Evolutionary conservation across 1,139 yeast genomes (phyloP), one percentile per base, ranked within the genome.

Genomic region (Suhomyces kunorum): DNA sequence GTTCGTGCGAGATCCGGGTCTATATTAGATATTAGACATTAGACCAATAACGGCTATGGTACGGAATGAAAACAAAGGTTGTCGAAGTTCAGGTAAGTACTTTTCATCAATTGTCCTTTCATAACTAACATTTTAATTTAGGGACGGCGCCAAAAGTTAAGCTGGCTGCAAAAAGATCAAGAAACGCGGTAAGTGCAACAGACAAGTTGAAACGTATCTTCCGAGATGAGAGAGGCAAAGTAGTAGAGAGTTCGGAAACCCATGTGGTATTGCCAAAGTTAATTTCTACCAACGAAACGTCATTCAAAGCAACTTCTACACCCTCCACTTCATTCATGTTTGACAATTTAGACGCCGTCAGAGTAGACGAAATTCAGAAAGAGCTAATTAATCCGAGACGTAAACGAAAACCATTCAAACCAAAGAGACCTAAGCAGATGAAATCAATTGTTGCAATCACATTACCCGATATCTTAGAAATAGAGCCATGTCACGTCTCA

Each of bases 281-380:
- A 8, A 22, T 23, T 7, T 6, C 6, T 8, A 7, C n/a, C 2
- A 42, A 46, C 11, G 51, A 58, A 5, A 50, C 50, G 3, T 37
- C 44, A 3, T 51, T 51, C 29, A 45, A 44, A 18, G 55, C 55
- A 5, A 51, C 55, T 12, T 50, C 54, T 2, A 51, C 55, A 3
- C 55, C 54, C 5, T 37, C 44, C 6, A 40, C 28, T 16, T 47
- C 47, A 4, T 20, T 45, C 7, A 32, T 43, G 11, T 19, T 38
- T 8, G 36, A 28, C 12, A 25, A 32, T 3, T 30, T 47, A 15
- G 38, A 38, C 13, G 48, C 50, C 8, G 25, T 16, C 5, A 33
- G 31, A 22, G 51, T 48, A 4, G 49, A 49, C 1, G 27, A 36
- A 25, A 33, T 48, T 7, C 51, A 48, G 34, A 22, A 29, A 18